Evolutionary conservation across 352 stramenopile species (phyloP).

Genomic region (Globisporangium abappressorium): DNA sequence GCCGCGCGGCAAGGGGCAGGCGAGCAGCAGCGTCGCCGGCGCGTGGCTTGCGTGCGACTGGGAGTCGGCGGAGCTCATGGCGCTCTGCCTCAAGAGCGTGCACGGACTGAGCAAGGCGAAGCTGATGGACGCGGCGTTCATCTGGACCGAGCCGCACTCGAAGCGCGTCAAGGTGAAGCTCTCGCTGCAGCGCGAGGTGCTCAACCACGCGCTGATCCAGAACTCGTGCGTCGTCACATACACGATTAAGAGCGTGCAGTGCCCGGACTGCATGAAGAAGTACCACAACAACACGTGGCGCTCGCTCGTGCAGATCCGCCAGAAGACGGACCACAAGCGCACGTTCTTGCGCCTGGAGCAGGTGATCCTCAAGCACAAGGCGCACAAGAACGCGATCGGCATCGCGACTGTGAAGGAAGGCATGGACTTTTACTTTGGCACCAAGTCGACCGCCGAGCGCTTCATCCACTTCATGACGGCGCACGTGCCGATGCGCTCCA

Average conservation of each 20-base stretch:
- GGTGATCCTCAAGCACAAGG: constrained; percentile 72
- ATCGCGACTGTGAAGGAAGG: constrained; percentile 67
- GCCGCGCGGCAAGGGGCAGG: constrained; percentile 37
- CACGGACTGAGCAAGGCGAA: constrained; percentile 62
- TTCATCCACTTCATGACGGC: constrained; percentile 63
- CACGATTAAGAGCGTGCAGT: constrained; percentile 60
- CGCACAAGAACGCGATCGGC: constrained; percentile 57
- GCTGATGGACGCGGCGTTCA: constrained; percentile 71
- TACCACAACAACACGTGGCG: constrained; percentile 70
- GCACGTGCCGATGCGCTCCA: constrained; percentile 67
- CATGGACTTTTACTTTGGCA: constrained; percentile 80
- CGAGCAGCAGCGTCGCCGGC: constrained; percentile 30
- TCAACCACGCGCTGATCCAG: constrained; percentile 68
- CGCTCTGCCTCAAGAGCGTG: constrained; percentile 75
- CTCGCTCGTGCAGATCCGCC: constrained; percentile 70
- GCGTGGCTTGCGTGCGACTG: constrained; percentile 62
- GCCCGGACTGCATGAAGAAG: constrained; percentile 69
- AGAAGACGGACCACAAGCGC: constrained; percentile 73
- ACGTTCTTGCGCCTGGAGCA: constrained; percentile 72
- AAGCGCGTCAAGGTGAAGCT: constrained; percentile 77
- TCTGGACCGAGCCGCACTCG: constrained; percentile 84
- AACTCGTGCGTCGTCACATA: constrained; percentile 68
- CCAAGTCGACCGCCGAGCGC: constrained; percentile 46
- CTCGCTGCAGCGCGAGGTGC: constrained; percentile 63
- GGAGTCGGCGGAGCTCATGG: constrained; percentile 76